Percentiles rank a stretch among this genome's conserved stretches.
Evolutionary conservation across 257 asterid species (phyloP).

Genomic region (Solanum sparsipilum): DNA sequence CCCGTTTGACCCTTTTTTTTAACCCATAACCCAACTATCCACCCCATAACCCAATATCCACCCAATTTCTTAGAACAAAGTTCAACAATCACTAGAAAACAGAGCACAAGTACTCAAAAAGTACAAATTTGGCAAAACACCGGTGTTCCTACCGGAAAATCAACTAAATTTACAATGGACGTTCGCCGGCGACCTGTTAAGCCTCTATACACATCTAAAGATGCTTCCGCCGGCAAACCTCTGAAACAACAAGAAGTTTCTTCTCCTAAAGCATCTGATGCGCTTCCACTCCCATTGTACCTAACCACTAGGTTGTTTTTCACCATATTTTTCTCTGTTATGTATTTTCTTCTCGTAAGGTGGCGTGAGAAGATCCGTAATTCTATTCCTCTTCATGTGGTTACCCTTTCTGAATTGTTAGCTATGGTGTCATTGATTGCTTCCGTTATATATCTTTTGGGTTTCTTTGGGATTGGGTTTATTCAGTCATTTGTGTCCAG

Average conservation of each 20-base stretch:
- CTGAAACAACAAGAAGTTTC: neutral
- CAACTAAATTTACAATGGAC: constrained; percentile 15
- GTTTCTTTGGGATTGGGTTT: constrained; percentile 39
- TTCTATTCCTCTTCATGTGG: constrained; percentile 32
- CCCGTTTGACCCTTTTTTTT: too few relatives aligned
- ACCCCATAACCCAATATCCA: too few relatives aligned
- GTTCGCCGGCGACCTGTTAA: constrained; percentile 27
- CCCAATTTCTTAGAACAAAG: too few relatives aligned
- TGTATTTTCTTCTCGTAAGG: constrained; percentile 34
- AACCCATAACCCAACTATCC: too few relatives aligned
- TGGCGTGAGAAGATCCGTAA: constrained; percentile 50
- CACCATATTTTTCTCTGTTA: constrained; percentile 32
- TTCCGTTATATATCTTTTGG: constrained; percentile 28
- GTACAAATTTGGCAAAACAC: too few relatives aligned
- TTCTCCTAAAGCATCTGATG: constrained; percentile 19
- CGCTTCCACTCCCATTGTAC: constrained; percentile 23
- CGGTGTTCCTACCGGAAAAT: neutral
- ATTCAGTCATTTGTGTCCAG: too few relatives aligned
- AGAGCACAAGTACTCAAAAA: too few relatives aligned
- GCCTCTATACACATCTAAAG: neutral
- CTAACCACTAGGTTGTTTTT: constrained; percentile 31
- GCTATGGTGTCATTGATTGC: constrained; percentile 29
- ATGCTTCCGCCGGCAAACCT: constrained; percentile 19
- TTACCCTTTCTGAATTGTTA: constrained; percentile 32
- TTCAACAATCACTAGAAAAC: too few relatives aligned